phyloP scores from a whole-genome alignment of 345 rosid species.

The Citropsis articulata region DNA sequence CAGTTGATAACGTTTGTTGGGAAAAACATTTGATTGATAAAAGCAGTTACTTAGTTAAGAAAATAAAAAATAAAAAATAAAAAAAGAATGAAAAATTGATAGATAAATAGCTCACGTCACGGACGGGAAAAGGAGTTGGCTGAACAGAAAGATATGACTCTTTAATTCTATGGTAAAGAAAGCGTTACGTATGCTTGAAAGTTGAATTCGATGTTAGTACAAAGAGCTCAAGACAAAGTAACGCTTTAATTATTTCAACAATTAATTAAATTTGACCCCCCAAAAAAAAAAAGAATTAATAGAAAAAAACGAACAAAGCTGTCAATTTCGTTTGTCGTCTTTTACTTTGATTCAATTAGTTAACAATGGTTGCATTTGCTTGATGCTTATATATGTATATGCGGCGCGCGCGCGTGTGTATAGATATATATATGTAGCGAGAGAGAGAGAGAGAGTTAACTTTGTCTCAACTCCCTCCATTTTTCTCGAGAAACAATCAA shows the following conservation, averaged over 20 bases:
- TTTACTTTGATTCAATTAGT: not conserved
- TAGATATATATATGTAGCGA: rapidly evolving
- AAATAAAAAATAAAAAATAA: too few species aligned
- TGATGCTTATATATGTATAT: too few species aligned
- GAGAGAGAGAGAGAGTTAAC: too few species aligned
- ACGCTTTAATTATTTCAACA: too few species aligned
- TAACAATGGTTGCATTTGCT: not conserved
- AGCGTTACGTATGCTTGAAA: not conserved
- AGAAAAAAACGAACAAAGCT: not conserved
- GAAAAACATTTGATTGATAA: too few species aligned
- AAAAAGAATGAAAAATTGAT: not conserved
- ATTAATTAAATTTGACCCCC: too few species aligned
- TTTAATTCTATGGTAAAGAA: not conserved
- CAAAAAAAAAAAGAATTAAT: too few species aligned
- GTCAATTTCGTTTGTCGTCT: not conserved
- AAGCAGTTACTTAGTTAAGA: too few species aligned
- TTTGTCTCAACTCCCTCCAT: not conserved
- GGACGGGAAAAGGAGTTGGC: not conserved
- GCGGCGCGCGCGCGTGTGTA: too few species aligned
- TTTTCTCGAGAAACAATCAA: not conserved
- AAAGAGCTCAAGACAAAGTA: too few species aligned
- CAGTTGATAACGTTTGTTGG: too few species aligned
- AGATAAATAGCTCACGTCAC: not conserved
- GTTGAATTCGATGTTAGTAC: too few species aligned
- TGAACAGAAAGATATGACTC: not conserved